These are phyloP conservation scores for Cyclostephanos tholiformis DNA, from an alignment of 108 stramenopile genomes.

Conservation along the genomic window DNA sequence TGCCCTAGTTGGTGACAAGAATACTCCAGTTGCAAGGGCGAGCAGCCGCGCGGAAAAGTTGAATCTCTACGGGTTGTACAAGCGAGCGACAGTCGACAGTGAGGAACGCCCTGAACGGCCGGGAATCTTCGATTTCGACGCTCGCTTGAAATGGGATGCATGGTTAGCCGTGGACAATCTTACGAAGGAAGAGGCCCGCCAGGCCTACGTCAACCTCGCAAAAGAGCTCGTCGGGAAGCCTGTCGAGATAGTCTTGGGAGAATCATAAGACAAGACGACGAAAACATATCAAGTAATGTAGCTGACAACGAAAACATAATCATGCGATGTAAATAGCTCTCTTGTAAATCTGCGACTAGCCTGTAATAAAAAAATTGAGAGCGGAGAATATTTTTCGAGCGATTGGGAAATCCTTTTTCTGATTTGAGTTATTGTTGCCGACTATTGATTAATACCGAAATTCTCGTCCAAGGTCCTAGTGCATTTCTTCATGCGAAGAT, in stretches of 20 bases:
- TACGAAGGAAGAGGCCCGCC: conserved; percentile 33
- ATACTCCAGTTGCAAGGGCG: conserved; percentile 25
- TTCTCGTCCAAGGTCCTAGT: neutral
- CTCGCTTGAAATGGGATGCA: conserved; percentile 40
- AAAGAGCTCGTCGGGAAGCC: conserved; percentile 34
- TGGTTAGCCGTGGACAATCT: conserved; percentile 26
- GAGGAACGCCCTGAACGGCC: conserved; percentile 20
- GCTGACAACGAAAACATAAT: neutral
- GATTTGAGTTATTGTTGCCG: neutral
- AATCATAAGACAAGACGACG: neutral
- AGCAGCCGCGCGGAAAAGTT: conserved; percentile 42
- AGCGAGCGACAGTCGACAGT: conserved; percentile 40
- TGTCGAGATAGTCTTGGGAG: conserved; percentile 19
- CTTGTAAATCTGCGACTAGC: neutral
- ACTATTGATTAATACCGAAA: neutral
- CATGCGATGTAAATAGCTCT: too few species aligned
- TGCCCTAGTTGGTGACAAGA: conserved; percentile 42
- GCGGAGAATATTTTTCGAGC: too few species aligned
- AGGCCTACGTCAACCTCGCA: conserved; percentile 39
- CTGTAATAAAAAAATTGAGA: neutral
- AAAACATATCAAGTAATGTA: neutral
- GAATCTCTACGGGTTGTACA: conserved; percentile 52
- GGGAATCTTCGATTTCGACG: conserved; percentile 39
- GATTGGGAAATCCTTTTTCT: too few species aligned
- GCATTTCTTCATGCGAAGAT: neutral